Percentiles rank a stretch among this genome's conserved stretches.
These are phyloP conservation scores for Pichia manshurica DNA, from an alignment of 805 yeast species.

Conservation along the genomic window DNA sequence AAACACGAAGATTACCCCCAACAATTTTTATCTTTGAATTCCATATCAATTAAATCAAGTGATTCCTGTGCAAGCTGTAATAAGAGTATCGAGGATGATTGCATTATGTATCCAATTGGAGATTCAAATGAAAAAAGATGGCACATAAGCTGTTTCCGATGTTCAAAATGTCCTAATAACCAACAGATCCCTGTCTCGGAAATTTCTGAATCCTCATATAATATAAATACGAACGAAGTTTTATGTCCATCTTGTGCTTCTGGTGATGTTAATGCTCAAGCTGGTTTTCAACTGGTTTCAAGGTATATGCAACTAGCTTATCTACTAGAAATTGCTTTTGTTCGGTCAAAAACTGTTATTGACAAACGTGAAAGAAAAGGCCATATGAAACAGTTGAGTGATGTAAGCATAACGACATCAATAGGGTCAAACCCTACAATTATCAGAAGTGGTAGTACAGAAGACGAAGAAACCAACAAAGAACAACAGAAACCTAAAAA, in stretches of 20 bases:
- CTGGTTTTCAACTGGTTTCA: constrained; percentile 59
- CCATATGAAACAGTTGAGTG: constrained; percentile 5
- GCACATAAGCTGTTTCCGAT: constrained; percentile 73
- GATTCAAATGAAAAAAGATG: constrained; percentile 50
- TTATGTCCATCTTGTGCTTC: constrained; percentile 61
- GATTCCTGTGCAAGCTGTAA: constrained; percentile 72
- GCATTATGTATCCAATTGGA: constrained; percentile 46
- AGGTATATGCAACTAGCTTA: constrained; percentile 70
- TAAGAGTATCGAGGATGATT: constrained; percentile 78
- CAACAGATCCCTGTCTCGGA: constrained; percentile 4
- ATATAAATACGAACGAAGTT: constrained; percentile 33
- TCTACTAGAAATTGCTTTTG: constrained; percentile 76
- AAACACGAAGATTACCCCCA: constrained; percentile 37
- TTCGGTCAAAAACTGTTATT: constrained; percentile 64
- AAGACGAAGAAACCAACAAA: neutral
- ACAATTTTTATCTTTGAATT: constrained; percentile 26
- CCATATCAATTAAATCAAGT: constrained; percentile 53
- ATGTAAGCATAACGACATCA: neutral
- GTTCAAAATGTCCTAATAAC: constrained; percentile 46
- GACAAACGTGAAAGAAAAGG: constrained; percentile 19
- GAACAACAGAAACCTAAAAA: neutral
- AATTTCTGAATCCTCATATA: constrained; percentile 42
- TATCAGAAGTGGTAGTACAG: neutral
- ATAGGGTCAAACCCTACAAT: neutral
- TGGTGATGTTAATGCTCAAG: constrained; percentile 40